Base-by-base conservation (phyloP, 2,329 filamentous ascomycete genomes). In the Aureobasidium sp. region DNA sequence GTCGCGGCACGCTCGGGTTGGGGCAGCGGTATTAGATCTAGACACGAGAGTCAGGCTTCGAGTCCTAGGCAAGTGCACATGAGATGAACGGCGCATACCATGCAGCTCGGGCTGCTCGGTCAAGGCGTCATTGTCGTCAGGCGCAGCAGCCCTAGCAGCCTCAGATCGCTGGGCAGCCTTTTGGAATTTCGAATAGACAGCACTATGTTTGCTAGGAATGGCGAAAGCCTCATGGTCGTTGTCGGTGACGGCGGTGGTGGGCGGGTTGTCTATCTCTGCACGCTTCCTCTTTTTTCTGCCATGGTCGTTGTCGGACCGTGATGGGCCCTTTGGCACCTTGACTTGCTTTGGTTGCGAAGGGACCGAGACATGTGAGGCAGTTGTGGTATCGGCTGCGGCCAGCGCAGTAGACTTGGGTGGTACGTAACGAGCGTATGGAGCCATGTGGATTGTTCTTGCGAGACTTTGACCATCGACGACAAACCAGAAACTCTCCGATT, bases 11-110 rank as follows among this genome's bases (percentile, higher is more conserved):
- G 84, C 36, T 83, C 82, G 13, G 90, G 91, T 67, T 96, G 91
- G 8, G 91, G 91, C 23, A 96, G 79, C 7, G 91, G 91, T 62
- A 88, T 85, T 0, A 97, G 79, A 26, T 90, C 90, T 71, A 17
- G 23, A 66, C 9, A 72, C 60, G n/a, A 23, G 12, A 37, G 55
- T 58, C 32, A 58, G 32, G 5, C 15, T n/a, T 29, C 46, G 27
- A 48, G 46, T 17, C 46, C 10, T 27, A 48, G 15, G 8, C 13
- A 15, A 29, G 46, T 7, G 15, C 46, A 20, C 20, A 17, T 17
- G 26, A 29, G 26, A 32, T 15, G 15, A n/a, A 10, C 5, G 26
- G 46, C 26, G 46, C 65, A 53, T 68, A 72, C 72, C 72, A 60
- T 91, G 86, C 3, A 86, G 72, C 68, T 84, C 80, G 13, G 68